phyloP scores from a whole-genome alignment of 2,329 filamentous ascomycete genomes.

The Aureobasidium sp. region DNA sequence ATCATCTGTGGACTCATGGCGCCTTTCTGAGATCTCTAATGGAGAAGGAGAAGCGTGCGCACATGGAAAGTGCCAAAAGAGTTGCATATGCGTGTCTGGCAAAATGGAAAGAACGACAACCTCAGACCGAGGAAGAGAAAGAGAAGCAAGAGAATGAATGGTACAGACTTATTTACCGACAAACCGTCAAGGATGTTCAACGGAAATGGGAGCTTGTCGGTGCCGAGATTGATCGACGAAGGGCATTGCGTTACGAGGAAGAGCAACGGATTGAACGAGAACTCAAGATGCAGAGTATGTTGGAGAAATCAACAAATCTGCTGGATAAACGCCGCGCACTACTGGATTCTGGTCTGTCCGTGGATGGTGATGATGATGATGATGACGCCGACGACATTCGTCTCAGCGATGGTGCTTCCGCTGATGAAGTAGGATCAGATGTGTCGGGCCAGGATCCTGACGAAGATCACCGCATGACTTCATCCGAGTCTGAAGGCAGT shows the following conservation, averaged over 20 bases:
- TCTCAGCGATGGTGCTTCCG: slow-evolving; percentile 38
- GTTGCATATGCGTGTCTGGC: slow-evolving; percentile 72
- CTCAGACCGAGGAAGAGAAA: slow-evolving; percentile 72
- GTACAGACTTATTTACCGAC: slow-evolving; percentile 62
- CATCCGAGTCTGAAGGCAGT: slow-evolving; percentile 57
- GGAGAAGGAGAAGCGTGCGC: slow-evolving; percentile 68
- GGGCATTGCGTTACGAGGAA: slow-evolving; percentile 53
- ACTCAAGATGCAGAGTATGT: slow-evolving; percentile 65
- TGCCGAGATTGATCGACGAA: slow-evolving; percentile 50
- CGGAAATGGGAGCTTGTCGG: slow-evolving; percentile 54
- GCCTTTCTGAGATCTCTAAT: slow-evolving; percentile 75
- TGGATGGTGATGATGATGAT: slow-evolving; percentile 23
- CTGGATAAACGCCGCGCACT: slow-evolving; percentile 51
- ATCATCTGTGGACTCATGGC: slow-evolving; percentile 76
- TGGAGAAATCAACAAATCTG: slow-evolving; percentile 63
- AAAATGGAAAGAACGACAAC: slow-evolving; percentile 66
- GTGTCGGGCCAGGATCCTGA: slow-evolving; percentile 34
- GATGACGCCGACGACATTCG: slow-evolving; percentile 35
- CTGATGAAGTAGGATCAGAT: slow-evolving; percentile 26
- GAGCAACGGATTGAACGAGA: slow-evolving; percentile 50
- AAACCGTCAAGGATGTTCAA: slow-evolving; percentile 59
- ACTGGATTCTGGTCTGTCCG: slow-evolving; percentile 9
- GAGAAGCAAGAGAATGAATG: slow-evolving; percentile 65
- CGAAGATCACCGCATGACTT: slow-evolving; percentile 49
- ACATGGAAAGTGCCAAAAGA: slow-evolving; percentile 69